Conservation (phyloP, 805 yeast genomes). For the Wickerhamiella hasegawae region DNA sequence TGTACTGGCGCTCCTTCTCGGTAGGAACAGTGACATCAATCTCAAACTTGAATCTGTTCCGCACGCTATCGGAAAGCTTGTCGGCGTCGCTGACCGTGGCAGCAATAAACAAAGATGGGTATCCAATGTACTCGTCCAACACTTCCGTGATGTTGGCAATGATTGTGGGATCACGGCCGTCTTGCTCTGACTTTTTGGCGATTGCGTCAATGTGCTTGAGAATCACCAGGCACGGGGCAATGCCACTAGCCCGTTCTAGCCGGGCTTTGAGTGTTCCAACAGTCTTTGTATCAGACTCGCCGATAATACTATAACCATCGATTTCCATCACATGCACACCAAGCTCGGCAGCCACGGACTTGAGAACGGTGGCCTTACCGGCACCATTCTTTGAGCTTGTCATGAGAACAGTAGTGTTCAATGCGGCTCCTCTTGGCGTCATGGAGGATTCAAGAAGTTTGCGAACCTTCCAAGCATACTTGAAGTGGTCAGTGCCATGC, state of each 20-base stretch:
- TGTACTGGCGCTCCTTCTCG: constrained; percentile 53
- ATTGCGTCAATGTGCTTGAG: constrained; percentile 62
- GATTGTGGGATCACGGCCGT: constrained; percentile 27
- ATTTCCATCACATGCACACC: constrained; percentile 55
- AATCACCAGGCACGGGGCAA: constrained; percentile 33
- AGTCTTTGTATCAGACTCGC: constrained; percentile 63
- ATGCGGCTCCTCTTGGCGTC: constrained; percentile 19
- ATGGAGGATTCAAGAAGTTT: constrained; percentile 38
- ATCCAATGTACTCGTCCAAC: constrained; percentile 36
- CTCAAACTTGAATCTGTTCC: constrained; percentile 63
- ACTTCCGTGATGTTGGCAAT: constrained; percentile 37
- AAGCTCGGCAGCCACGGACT: constrained; percentile 35
- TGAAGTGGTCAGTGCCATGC: constrained; percentile 26
- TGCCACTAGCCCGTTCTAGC: constrained; percentile 43
- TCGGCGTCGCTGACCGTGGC: constrained; percentile 61
- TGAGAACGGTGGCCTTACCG: constrained; percentile 58
- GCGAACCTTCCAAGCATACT: constrained; percentile 34
- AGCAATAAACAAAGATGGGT: constrained; percentile 34
- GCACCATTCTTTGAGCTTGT: constrained; percentile 57
- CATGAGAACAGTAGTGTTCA: constrained; percentile 49
- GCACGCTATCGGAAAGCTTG: constrained; percentile 43
- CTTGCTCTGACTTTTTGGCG: constrained; percentile 50
- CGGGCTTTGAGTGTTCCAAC: constrained; percentile 65
- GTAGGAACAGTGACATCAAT: constrained; percentile 60
- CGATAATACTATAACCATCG: constrained; percentile 51